Base-by-base conservation (phyloP, 2,329 filamentous ascomycete genomes). In the Fusarium algeriense region DNA sequence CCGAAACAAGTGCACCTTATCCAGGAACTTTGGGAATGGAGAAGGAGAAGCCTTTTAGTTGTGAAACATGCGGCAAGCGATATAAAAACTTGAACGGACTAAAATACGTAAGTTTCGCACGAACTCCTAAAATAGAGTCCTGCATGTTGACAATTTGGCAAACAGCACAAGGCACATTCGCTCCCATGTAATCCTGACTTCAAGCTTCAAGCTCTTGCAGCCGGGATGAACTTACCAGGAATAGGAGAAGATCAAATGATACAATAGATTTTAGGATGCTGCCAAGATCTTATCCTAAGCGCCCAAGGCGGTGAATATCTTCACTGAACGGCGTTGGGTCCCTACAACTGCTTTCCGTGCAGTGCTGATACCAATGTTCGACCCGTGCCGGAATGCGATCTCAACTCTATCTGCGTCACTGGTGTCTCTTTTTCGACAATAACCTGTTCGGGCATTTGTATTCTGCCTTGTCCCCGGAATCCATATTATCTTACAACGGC, bases 21-120 rank as follows among this genome's bases (percentile, higher is more conserved):
- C 96, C 96, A 0, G 96, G 96, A 35, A 98, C 96, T 2, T 86
- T 97, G 38, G 96, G 96, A n/a, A 99, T 99, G 96, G 96, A 99
- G 83, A 99, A 98, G 81, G 95, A 98, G 85, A 99, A 99, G 85
- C 96, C 96, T 5, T 98, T 98, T 81, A 95, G 95, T 78, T 99
- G 96, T 81, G 95, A 98, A 73, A 92, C 94, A 14, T 99, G 96
- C 79, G 95, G 95, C 77, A 99, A 99, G 85, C 92, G 96, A 56
- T 99, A 99, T 85, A 99, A 99, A 90, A 99, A 99, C 79, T 83
- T 99, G 67, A 99, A 99, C 82, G 96, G 96, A 10, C 88, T 99
- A 69, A 99, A 99, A 90, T 99, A 99, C 79, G 89, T 91, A 83
- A 82, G 89, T 83, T 41, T 10, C 19, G 10, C 14, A 12, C 13